phyloP scores from a whole-genome alignment of 2,329 filamentous ascomycete species.

The Botrytis cinerea region DNA sequence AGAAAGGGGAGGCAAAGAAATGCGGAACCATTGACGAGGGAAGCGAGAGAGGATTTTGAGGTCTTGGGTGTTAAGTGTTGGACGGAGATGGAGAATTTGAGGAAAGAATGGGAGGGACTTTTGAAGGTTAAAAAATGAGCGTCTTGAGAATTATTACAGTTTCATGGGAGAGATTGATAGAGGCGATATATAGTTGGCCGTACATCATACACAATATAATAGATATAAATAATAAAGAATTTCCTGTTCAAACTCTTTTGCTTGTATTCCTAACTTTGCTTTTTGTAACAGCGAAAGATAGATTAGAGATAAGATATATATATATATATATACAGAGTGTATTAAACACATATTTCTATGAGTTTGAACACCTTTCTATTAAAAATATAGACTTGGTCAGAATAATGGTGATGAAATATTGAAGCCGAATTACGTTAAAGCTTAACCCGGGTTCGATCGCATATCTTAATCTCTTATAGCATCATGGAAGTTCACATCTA shows the following conservation, averaged over 20 bases:
- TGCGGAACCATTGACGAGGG: conserved; percentile 59
- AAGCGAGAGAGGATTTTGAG: conserved; percentile 63
- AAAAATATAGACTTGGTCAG: neutral
- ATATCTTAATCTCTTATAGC: neutral
- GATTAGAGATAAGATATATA: neutral
- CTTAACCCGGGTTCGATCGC: neutral
- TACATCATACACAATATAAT: neutral
- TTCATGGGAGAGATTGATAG: neutral
- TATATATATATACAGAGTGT: neutral
- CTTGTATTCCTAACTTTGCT: neutral
- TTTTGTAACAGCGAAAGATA: neutral
- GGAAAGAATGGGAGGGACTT: conserved; percentile 61
- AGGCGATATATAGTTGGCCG: conserved; percentile 2
- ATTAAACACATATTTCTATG: neutral
- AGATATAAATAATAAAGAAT: neutral
- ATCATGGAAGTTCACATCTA: neutral
- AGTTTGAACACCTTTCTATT: neutral
- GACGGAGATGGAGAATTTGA: conserved; percentile 71
- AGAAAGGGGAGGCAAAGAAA: conserved; percentile 60
- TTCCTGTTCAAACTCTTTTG: neutral
- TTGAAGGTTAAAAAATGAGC: conserved; percentile 32
- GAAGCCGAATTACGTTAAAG: neutral
- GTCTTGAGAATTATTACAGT: neutral
- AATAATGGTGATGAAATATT: neutral
- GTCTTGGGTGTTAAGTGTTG: conserved; percentile 62